A percentile compares a stretch with the other conserved stretches of the same genome.
These are phyloP conservation scores for Penicillium waksmanii DNA, from an alignment of 495 filamentous ascomycete species.

Conservation along the genomic window DNA sequence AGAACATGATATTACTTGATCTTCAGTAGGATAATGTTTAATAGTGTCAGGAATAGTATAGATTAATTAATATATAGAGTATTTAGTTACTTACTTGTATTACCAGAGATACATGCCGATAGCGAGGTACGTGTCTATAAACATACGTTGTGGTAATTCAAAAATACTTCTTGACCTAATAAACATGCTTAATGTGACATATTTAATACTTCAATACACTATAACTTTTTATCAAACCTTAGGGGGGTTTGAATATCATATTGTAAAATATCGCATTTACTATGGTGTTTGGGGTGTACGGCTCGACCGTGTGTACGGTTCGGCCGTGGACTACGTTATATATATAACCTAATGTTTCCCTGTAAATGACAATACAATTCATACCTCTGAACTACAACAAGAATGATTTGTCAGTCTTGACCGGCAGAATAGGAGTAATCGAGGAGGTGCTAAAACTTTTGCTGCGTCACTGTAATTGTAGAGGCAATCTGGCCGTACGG, in stretches of 20 bases:
- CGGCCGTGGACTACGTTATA: neutral
- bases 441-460: no score
- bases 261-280: constrained; percentile 4
- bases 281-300: constrained; percentile 5
- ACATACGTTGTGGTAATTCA: neutral
- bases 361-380: no score
- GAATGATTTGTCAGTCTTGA: no score
- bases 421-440: no score
- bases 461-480: no score
- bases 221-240: neutral
- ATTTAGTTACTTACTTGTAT: constrained; percentile 7
- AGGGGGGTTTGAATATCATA: neutral
- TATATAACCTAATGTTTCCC: no score
- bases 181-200: neutral
- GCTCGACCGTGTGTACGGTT: neutral
- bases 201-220: neutral
- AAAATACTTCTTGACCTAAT: neutral
- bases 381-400: no score
- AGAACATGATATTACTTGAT: constrained; percentile 4
- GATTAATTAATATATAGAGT: neutral
- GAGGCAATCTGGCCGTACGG: no score
- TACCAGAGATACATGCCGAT: constrained; percentile 4
- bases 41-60: constrained; percentile 1
- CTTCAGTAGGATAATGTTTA: neutral
- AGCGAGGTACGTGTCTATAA: neutral